Percentiles rank a stretch among this genome's conserved stretches.
Evolutionary conservation across 23 red algal species (phyloP).

Genomic region (Gracilaria domingensis): DNA sequence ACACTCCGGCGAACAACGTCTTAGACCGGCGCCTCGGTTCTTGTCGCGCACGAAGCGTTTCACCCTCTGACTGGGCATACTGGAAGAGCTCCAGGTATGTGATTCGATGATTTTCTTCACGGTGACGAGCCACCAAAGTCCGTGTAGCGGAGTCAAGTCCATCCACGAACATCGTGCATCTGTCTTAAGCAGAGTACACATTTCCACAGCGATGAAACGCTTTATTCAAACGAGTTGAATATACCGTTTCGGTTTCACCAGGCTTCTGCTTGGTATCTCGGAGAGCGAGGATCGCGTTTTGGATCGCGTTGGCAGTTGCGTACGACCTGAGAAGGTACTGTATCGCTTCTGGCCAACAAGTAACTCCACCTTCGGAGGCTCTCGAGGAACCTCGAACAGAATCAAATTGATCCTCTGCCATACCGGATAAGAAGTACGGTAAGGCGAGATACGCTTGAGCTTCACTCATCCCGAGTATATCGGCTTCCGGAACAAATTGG

Average conservation of each 20-base stretch:
- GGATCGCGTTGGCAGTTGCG: neutral
- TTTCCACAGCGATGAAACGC: slow-evolving; percentile 35
- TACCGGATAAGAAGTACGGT: slow-evolving; percentile 1
- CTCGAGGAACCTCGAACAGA: slow-evolving; percentile 5
- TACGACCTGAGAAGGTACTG: slow-evolving; percentile 49
- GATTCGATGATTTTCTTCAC: slow-evolving; percentile 5
- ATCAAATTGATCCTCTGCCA: slow-evolving; percentile 13
- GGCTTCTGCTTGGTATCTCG: neutral
- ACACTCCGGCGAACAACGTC: neutral
- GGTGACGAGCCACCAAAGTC: neutral
- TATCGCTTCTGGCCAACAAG: slow-evolving; percentile 54
- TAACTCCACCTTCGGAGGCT: slow-evolving; percentile 42
- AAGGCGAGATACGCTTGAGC: slow-evolving; percentile 11
- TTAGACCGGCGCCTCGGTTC: neutral
- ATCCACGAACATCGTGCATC: slow-evolving; percentile 37
- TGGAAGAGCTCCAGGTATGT: neutral
- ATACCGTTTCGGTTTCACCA: slow-evolving; percentile 40
- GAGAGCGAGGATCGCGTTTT: neutral
- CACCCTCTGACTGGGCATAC: slow-evolving; percentile 33
- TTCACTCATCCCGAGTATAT: slow-evolving; percentile 14
- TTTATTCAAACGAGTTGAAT: slow-evolving; percentile 33
- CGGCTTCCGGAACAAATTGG: slow-evolving; percentile 6
- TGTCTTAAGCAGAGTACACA: neutral
- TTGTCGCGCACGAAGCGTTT: slow-evolving; percentile 1
- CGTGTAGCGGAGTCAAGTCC: slow-evolving; percentile 4